Conservation (phyloP, 2,329 filamentous ascomycete species). For the Fusarium virguliforme region DNA sequence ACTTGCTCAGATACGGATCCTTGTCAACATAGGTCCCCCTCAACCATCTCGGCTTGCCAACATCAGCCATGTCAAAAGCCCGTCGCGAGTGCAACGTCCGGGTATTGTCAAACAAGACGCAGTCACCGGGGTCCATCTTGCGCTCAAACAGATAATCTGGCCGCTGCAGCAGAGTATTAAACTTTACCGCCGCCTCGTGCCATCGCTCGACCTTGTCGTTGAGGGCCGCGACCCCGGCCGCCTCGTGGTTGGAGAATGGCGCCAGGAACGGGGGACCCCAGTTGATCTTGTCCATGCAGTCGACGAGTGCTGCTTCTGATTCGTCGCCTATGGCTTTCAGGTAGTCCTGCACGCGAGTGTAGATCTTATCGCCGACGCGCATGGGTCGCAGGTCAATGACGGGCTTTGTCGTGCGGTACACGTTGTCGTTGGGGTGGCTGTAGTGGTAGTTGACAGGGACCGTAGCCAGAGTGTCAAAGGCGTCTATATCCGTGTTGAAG, state of each 20-base stretch:
- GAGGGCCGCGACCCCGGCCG: background rate
- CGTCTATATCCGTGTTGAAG: slow-evolving; percentile 6
- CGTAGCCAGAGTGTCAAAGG: slow-evolving; percentile 7
- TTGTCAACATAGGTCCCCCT: slow-evolving; percentile 23
- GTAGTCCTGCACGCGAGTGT: slow-evolving; percentile 4
- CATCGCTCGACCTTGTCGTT: background rate
- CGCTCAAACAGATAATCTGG: background rate
- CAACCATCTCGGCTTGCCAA: slow-evolving; percentile 18
- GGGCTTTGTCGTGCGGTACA: slow-evolving; percentile 25
- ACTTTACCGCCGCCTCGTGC: background rate
- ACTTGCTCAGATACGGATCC: slow-evolving; percentile 20
- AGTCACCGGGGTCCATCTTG: background rate
- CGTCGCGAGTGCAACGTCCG: slow-evolving; percentile 7
- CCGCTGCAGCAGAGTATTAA: background rate
- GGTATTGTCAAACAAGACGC: slow-evolving; percentile 5
- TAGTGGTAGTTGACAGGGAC: slow-evolving; percentile 27
- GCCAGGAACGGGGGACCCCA: slow-evolving; percentile 15
- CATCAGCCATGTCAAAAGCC: slow-evolving; percentile 17
- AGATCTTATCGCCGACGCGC: slow-evolving; percentile 1
- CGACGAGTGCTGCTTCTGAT: slow-evolving; percentile 7
- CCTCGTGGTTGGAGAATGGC: slow-evolving; percentile 20
- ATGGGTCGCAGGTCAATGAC: slow-evolving; percentile 19
- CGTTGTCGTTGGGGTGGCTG: slow-evolving; percentile 20
- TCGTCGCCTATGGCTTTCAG: background rate
- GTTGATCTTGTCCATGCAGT: slow-evolving; percentile 22